These are phyloP conservation scores for Nematodospora anomalae DNA, from an alignment of 1,139 yeast genomes.

Conservation along the genomic window DNA sequence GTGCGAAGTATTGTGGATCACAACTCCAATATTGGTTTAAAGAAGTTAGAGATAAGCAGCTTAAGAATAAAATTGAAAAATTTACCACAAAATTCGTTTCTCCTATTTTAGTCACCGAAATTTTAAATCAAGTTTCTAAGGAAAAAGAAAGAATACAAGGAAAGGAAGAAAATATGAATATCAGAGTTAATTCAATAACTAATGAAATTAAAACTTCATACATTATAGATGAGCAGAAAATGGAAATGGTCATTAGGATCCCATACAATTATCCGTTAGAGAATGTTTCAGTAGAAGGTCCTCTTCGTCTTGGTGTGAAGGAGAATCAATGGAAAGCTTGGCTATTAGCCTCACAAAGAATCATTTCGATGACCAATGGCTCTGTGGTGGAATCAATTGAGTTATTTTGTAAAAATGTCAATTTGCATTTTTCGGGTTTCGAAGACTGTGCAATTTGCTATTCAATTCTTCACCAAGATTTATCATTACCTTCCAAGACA, in stretches of 20 bases:
- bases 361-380: conserved; percentile 72
- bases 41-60: conserved; percentile 56
- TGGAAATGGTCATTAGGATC: conserved; percentile 69
- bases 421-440: conserved; percentile 83
- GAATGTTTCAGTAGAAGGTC: conserved; percentile 62
- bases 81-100: conserved; percentile 65
- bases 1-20: conserved; percentile 64
- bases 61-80: conserved; percentile 57
- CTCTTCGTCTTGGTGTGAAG: conserved; percentile 81
- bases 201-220: conserved; percentile 75
- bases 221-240: conserved; percentile 81
- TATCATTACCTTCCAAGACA: conserved; percentile 82
- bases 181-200: conserved; percentile 60
- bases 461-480: conserved; percentile 85
- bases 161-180: conserved; percentile 52
- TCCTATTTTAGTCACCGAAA: conserved; percentile 59
- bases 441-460: conserved; percentile 98
- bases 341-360: conserved; percentile 86
- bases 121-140: conserved; percentile 54
- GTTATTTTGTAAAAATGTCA: conserved; percentile 76
- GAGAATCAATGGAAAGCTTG: conserved; percentile 96
- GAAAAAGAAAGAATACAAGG: conserved; percentile 35
- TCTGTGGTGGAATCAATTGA: conserved; percentile 81
- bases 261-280: conserved; percentile 33
- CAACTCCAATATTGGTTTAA: conserved; percentile 72